Conservation (phyloP, 78 protist species). For the Dictyostelium citrinum region DNA sequence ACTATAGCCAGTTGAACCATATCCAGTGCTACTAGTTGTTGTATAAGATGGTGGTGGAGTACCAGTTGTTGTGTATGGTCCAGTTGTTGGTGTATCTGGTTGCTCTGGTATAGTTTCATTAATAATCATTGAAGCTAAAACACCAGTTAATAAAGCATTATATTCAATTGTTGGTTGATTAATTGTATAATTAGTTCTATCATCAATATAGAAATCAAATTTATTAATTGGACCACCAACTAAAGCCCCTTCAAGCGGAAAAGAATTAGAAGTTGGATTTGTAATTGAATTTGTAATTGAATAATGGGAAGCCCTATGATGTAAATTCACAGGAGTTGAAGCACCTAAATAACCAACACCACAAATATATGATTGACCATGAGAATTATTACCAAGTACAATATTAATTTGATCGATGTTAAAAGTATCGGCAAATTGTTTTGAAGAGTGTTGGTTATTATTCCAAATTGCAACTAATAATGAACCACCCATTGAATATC, state of each 20-base stretch:
- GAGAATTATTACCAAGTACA: background rate
- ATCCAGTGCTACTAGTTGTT: background rate
- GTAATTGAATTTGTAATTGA: background rate
- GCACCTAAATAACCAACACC: constrained; percentile 10
- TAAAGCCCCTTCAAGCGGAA: constrained; percentile 31
- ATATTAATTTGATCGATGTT: background rate
- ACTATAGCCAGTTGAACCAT: background rate
- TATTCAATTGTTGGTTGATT: constrained; percentile 5
- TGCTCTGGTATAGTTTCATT: background rate
- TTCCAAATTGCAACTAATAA: background rate
- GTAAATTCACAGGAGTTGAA: constrained; percentile 15
- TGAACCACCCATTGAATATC: background rate
- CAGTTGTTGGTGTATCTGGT: constrained; percentile 1
- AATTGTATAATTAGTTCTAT: background rate
- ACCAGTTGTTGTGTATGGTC: background rate
- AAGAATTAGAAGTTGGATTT: background rate
- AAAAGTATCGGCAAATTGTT: background rate
- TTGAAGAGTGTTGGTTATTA: background rate
- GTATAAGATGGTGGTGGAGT: background rate
- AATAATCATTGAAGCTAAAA: background rate
- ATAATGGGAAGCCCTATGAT: constrained; percentile 50
- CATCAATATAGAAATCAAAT: background rate
- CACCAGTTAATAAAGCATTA: background rate
- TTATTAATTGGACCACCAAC: constrained; percentile 34
- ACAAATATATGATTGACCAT: background rate